Percentiles rank a stretch among this genome's conserved stretches.
phyloP scores from a whole-genome alignment of 495 filamentous ascomycete genomes.

The Penicillium subrubescens region DNA sequence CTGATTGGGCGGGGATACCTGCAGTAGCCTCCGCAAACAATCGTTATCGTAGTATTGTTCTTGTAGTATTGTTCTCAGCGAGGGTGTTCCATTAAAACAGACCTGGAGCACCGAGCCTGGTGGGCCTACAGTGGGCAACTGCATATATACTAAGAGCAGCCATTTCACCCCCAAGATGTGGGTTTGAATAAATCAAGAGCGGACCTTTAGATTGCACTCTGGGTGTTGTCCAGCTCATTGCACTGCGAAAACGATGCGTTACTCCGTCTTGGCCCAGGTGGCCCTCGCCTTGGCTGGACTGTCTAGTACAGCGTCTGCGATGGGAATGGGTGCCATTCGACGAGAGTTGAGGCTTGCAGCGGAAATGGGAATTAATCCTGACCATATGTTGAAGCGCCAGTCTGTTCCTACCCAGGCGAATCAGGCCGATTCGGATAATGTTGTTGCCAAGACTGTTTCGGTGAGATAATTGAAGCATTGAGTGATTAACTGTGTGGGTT shows the following conservation, averaged over 20 bases:
- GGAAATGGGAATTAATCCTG: constrained; percentile 27
- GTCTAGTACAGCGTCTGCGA: constrained; percentile 10
- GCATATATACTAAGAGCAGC: constrained; percentile 2
- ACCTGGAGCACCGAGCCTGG: background rate
- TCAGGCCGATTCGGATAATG: background rate
- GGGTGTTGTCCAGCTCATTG: background rate
- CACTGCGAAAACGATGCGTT: constrained; percentile 13
- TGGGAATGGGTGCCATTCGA: constrained; percentile 12
- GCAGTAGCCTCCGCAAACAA: constrained; percentile 25
- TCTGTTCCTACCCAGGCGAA: constrained; percentile 12
- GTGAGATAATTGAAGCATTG: constrained; percentile 16
- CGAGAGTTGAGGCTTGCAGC: constrained; percentile 33
- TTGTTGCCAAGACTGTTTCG: constrained; percentile 26
- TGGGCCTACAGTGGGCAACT: background rate
- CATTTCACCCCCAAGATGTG: background rate
- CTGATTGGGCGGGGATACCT: constrained; percentile 11
- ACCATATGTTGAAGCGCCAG: constrained; percentile 15
- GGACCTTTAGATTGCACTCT: background rate
- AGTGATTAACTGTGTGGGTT: background rate
- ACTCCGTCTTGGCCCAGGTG: constrained; percentile 1
- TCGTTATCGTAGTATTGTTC: constrained; percentile 24
- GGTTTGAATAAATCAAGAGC: background rate
- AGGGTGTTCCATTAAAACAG: too few relatives aligned
- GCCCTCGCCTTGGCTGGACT: constrained; percentile 15
- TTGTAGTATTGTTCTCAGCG: constrained; percentile 18